Percentiles rank a stretch among this genome's conserved stretches.
Evolutionary conservation across 2,329 filamentous ascomycete genomes (phyloP).

Genomic region (Tolypocladium guangdongense): DNA sequence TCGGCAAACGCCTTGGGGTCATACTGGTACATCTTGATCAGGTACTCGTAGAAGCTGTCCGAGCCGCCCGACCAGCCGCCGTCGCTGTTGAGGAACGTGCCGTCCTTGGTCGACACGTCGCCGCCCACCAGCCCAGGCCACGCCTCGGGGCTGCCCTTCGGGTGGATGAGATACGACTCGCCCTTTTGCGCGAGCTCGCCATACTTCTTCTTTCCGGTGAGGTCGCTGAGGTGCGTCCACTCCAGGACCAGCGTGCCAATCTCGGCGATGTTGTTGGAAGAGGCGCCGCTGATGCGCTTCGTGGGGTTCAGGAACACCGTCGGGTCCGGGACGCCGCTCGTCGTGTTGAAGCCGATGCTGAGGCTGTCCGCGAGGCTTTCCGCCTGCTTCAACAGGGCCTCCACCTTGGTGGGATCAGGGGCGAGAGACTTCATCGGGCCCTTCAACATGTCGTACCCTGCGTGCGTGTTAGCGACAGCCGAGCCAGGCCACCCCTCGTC

Average conservation of each 20-base stretch:
- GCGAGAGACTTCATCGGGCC: constrained; percentile 49
- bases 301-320: constrained; percentile 47
- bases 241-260: constrained; percentile 72
- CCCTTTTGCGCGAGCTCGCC: constrained; percentile 54
- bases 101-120: constrained; percentile 51
- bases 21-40: constrained; percentile 86
- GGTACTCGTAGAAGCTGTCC: constrained; percentile 81
- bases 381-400: constrained; percentile 55
- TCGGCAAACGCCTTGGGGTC: constrained; percentile 49
- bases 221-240: constrained; percentile 70
- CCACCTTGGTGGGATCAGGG: constrained; percentile 32
- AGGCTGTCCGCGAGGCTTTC: constrained; percentile 59
- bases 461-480: background rate
- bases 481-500: background rate
- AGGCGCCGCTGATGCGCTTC: constrained; percentile 34
- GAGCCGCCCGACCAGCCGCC: constrained; percentile 71
- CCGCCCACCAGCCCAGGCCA: constrained; percentile 69
- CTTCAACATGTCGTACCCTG: constrained; percentile 59
- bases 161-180: constrained; percentile 58
- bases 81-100: constrained; percentile 51
- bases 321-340: constrained; percentile 64
- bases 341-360: constrained; percentile 67
- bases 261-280: constrained; percentile 62
- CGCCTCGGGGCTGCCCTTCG: constrained; percentile 48
- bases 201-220: constrained; percentile 59